Conservation (phyloP, 2,329 filamentous ascomycete genomes). For the Colletotrichum orchidophilum region DNA sequence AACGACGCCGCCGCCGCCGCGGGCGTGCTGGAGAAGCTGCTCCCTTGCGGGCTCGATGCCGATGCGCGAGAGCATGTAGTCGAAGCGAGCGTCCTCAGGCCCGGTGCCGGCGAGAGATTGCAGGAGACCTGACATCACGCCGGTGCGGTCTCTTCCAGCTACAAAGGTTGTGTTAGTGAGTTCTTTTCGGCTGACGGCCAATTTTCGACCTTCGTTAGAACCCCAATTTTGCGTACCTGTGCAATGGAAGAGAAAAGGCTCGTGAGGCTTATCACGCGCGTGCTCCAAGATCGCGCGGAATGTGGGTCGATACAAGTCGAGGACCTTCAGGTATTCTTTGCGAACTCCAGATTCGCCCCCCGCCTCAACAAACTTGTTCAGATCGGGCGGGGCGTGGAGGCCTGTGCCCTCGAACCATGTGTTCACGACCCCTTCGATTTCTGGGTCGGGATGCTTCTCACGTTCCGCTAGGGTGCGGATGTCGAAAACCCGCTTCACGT, state of each 20-base stretch:
- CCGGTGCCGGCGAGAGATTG: slow-evolving; percentile 58
- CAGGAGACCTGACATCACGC: slow-evolving; percentile 60
- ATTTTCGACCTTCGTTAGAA: too few species aligned
- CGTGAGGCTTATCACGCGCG: slow-evolving; percentile 54
- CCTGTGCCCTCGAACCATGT: slow-evolving; percentile 51
- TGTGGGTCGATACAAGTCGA: slow-evolving; percentile 51
- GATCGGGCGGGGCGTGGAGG: slow-evolving; percentile 47
- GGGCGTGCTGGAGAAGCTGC: slow-evolving; percentile 54
- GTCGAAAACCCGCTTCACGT: slow-evolving; percentile 60
- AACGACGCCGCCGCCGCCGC: slow-evolving; percentile 45
- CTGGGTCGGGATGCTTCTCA: slow-evolving; percentile 52
- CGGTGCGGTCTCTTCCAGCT: slow-evolving; percentile 66
- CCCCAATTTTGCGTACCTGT: slow-evolving; percentile 53
- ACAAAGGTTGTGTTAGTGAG: background rate
- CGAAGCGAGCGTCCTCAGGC: slow-evolving; percentile 52
- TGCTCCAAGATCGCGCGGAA: slow-evolving; percentile 58
- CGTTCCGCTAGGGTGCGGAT: slow-evolving; percentile 58
- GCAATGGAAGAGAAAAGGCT: slow-evolving; percentile 63
- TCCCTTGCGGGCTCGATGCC: slow-evolving; percentile 61
- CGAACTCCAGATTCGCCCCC: slow-evolving; percentile 55
- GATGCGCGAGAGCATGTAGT: slow-evolving; percentile 65
- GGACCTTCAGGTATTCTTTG: slow-evolving; percentile 57
- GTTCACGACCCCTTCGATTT: slow-evolving; percentile 53
- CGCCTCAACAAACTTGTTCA: slow-evolving; percentile 55
- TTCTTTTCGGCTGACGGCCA: background rate